Base-by-base conservation (phyloP, 768 basidiomycete genomes). In the Tremella fuciformis region DNA sequence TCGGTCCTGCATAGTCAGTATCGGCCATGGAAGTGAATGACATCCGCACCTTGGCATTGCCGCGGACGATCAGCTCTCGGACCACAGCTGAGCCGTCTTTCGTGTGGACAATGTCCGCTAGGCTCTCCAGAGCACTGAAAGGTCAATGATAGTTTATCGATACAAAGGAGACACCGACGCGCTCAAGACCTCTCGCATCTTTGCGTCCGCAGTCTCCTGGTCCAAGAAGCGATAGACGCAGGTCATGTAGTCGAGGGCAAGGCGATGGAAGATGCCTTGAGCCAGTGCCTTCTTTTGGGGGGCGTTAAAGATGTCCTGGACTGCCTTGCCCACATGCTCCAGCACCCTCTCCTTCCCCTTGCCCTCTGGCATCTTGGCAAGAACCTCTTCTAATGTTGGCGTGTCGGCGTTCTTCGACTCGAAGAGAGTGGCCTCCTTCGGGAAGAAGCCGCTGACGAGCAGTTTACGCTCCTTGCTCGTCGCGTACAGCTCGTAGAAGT, bases 31-130 rank as follows among this genome's bases (percentile, higher is more conserved):
- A 13, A 21, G 26, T 18, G n/a, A 8, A 15, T 9, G n/a, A 13
- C 3, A 19, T 40, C 66, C 73, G 18, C 54, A 86, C 88, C 80
- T 96, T 97, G 3, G 92, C 90, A 13, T 82, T 84, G 3, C 90
- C 90, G 44, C 83, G 81, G 0, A 86, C 89, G 38, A 94, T 81
- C 74, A 96, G 88, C 62, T 91, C 86, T 42, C 92, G 84, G 2
- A 88, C 91, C 24, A 83, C 85, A 19, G 88, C 84, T 58, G 89
- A 89, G 18, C 92, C 92, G 66, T 94, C 89, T 70, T 85, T 90
- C 15, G 92, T 97, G 69, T 97, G 92, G 0, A 92, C 89, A 82
- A 94, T 88, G 71, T 96, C 92, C 0, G 91, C 86, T 7, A 94
- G 80, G 18, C 87, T 82, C 41, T 94, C 91, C 62, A 89, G 85